Conservation (phyloP, 257 asterid species). For the Fraxinus cuspidata region DNA sequence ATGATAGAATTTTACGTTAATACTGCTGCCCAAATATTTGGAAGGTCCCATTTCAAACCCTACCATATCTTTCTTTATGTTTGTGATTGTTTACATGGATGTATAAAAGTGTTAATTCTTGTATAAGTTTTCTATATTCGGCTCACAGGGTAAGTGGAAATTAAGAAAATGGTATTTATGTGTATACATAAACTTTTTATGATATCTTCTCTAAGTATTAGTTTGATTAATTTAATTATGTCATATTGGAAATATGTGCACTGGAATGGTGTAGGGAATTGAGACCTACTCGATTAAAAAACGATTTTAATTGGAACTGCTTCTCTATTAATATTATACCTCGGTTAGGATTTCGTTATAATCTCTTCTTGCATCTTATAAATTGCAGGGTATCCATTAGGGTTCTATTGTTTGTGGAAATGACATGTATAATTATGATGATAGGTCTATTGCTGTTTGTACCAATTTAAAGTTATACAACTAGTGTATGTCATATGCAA, state of each 20-base stretch:
- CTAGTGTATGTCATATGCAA: not conserved
- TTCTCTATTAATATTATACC: not conserved
- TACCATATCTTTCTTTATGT: not conserved
- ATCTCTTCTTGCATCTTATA: not conserved
- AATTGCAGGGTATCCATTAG: not conserved
- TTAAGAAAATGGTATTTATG: not conserved
- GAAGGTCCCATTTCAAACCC: constrained; percentile 52
- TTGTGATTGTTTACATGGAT: not conserved
- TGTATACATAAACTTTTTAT: not conserved
- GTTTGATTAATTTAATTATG: not conserved
- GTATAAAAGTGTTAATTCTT: not conserved
- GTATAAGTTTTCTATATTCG: not conserved
- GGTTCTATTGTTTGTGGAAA: not conserved
- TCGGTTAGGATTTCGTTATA: not conserved
- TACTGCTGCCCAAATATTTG: constrained; percentile 81
- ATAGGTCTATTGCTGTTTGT: not conserved
- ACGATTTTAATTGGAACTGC: not conserved
- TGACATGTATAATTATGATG: not conserved
- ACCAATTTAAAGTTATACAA: not conserved
- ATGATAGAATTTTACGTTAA: constrained; percentile 72
- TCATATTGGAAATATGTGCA: not conserved
- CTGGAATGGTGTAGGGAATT: not conserved
- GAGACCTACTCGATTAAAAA: not conserved
- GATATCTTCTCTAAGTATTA: not conserved
- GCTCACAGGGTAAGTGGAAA: not conserved